Conservation (phyloP, 1,139 yeast species). For the Tardiomyces digboiensis region DNA sequence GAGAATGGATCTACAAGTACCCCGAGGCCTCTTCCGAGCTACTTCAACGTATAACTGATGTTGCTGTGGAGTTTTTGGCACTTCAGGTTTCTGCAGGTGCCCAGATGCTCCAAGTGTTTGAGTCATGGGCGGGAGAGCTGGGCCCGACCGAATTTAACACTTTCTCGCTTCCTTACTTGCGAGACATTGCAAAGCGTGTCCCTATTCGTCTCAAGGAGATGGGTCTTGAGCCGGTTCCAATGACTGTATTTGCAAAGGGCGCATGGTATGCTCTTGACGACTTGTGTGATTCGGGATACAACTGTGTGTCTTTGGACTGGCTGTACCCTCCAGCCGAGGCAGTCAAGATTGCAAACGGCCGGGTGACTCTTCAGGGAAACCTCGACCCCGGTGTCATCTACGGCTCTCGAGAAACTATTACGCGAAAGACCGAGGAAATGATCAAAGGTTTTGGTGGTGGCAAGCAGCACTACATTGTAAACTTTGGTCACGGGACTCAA, state of each 20-base stretch:
- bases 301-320: conserved; percentile 91
- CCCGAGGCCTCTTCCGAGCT: conserved; percentile 65
- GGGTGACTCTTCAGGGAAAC: conserved; percentile 90
- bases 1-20: conserved; percentile 82
- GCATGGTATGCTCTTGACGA: conserved; percentile 96
- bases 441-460: conserved; percentile 88
- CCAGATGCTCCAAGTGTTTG: conserved; percentile 93
- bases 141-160: conserved; percentile 84
- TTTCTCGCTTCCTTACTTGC: conserved; percentile 82
- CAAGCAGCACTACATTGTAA: conserved; percentile 79
- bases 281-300: conserved; percentile 76
- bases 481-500: conserved; percentile 97
- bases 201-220: conserved; percentile 63
- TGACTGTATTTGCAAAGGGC: conserved; percentile 90
- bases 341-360: conserved; percentile 60
- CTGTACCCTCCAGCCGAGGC: conserved; percentile 80
- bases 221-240: conserved; percentile 69
- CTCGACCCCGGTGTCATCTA: conserved; percentile 93
- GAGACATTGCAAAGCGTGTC: conserved; percentile 60
- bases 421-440: conserved; percentile 79
- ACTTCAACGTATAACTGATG: conserved; percentile 74
- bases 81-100: conserved; percentile 97
- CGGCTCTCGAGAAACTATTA: conserved; percentile 75
- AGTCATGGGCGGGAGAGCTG: conserved; percentile 97
- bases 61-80: conserved; percentile 86